phyloP scores from a whole-genome alignment of 2,329 filamentous ascomycete genomes.

The Colletotrichum sp. region DNA sequence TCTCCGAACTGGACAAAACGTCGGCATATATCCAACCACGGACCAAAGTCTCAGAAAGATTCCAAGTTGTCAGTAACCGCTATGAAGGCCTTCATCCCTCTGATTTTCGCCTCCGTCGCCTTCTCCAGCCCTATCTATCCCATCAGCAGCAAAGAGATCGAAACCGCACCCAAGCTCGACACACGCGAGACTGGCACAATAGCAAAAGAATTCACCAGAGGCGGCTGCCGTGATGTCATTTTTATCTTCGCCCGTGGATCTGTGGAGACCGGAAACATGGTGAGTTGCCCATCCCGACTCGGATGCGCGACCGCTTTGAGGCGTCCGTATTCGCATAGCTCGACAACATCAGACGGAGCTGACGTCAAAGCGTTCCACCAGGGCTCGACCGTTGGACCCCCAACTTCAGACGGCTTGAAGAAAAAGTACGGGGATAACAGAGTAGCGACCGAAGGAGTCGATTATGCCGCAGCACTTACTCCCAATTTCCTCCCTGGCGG shows the following conservation, averaged over 20 bases:
- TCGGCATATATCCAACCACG: background rate
- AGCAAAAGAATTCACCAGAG: background rate
- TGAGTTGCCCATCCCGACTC: constrained; percentile 13
- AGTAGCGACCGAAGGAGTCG: constrained; percentile 30
- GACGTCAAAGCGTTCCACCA: background rate
- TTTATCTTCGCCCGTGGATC: constrained; percentile 45
- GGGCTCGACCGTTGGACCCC: constrained; percentile 22
- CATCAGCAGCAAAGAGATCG: background rate
- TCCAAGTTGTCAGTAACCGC: background rate
- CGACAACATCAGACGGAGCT: background rate
- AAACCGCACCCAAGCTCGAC: background rate
- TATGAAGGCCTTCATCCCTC: background rate
- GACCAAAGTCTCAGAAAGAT: background rate
- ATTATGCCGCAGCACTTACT: constrained; percentile 36
- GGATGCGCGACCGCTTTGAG: constrained; percentile 21
- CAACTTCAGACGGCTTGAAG: constrained; percentile 21
- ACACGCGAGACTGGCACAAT: background rate
- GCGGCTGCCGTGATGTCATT: constrained; percentile 30
- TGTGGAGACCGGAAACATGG: constrained; percentile 43
- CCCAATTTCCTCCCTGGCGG: constrained; percentile 37
- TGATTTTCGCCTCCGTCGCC: background rate
- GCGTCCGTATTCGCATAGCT: constrained; percentile 22
- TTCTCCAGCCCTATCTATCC: background rate
- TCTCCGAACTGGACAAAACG: background rate
- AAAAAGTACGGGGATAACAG: constrained; percentile 20